Conservation (phyloP, 768 basidiomycete species). For the Boletus fagicola region DNA sequence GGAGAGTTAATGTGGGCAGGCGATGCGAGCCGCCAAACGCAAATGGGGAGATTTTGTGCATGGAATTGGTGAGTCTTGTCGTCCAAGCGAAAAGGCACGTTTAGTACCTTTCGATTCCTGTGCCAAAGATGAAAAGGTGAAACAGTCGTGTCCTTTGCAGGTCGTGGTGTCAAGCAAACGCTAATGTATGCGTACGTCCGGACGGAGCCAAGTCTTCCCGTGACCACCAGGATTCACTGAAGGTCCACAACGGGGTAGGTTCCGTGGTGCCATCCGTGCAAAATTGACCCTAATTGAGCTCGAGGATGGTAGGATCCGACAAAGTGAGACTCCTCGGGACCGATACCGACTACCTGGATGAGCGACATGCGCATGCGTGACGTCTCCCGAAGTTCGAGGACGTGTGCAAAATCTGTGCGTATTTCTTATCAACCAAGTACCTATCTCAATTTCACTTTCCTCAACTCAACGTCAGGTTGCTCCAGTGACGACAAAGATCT, state of each 20-base stretch:
- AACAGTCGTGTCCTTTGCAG: neutral
- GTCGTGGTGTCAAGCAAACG: neutral
- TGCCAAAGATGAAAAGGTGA: neutral
- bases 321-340: too few species aligned
- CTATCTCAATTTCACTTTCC: too few species aligned
- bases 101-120: neutral
- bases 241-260: neutral
- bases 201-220: neutral
- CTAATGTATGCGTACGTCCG: neutral
- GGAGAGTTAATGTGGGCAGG: neutral
- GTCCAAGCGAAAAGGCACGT: conserved; percentile 7
- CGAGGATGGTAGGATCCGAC: too few species aligned
- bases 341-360: too few species aligned
- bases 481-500: too few species aligned
- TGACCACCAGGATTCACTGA: neutral
- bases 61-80: neutral
- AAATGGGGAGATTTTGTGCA: neutral
- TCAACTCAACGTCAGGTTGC: too few species aligned
- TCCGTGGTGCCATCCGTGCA: neutral
- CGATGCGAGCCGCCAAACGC: neutral
- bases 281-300: too few species aligned
- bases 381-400: too few species aligned
- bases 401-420: too few species aligned
- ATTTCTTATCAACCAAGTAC: too few species aligned
- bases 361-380: too few species aligned